Evolutionary conservation across 495 filamentous ascomycete species (phyloP).

Genomic region (Neurospora tetrasperma): DNA sequence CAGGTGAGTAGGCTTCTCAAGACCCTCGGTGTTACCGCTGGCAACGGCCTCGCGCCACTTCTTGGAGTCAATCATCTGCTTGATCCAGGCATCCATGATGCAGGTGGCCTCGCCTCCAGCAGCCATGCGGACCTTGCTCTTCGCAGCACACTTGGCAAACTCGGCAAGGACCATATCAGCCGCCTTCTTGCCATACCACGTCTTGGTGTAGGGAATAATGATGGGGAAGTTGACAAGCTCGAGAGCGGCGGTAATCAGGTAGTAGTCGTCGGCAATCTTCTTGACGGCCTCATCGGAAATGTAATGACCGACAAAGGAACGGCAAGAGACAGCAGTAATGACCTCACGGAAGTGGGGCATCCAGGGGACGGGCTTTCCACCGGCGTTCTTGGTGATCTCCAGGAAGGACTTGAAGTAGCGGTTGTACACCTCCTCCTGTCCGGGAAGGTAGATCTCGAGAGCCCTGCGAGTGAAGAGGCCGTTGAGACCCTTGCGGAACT

Average conservation of each 20-base stretch:
- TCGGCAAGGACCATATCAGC: constrained; percentile 84
- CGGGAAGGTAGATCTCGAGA: constrained; percentile 79
- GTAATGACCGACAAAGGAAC: constrained; percentile 95
- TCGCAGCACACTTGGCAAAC: constrained; percentile 84
- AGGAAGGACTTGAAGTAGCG: constrained; percentile 73
- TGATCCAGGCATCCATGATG: constrained; percentile 92
- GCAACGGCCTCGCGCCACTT: constrained; percentile 62
- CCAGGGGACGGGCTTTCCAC: constrained; percentile 67
- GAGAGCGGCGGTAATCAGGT: constrained; percentile 87
- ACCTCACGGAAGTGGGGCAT: constrained; percentile 92
- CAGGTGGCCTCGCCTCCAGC: constrained; percentile 80
- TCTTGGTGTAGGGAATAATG: constrained; percentile 90
- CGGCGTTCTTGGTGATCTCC: constrained; percentile 56
- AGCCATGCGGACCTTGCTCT: constrained; percentile 85
- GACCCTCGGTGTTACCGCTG: constrained; percentile 54
- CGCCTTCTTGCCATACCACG: constrained; percentile 96
- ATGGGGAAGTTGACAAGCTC: constrained; percentile 98
- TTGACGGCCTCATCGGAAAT: constrained; percentile 80
- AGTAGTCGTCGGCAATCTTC: constrained; percentile 96
- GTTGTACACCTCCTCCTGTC: constrained; percentile 86
- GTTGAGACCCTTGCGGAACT: constrained; percentile 95
- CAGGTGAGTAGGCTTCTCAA: constrained; percentile 71
- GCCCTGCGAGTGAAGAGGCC: constrained; percentile 87
- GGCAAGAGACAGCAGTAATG: constrained; percentile 88
- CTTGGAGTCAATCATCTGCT: constrained; percentile 71